Conservation (phyloP, 225 moss, liverwort and hornwort genomes). For the Neckera pumila region DNA sequence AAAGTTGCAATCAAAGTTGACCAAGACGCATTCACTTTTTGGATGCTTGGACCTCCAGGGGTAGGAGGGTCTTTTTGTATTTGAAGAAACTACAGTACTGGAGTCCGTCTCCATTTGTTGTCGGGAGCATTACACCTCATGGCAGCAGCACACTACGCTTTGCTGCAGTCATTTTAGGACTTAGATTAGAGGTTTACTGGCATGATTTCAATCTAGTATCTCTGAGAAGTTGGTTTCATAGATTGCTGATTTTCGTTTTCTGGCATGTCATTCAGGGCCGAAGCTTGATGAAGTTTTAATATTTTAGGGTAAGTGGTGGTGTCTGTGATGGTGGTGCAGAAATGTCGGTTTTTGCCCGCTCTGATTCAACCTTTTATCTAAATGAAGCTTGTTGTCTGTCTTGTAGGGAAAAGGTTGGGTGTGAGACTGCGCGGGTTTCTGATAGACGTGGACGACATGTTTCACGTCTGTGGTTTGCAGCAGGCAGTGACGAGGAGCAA, state of each 20-base stretch:
- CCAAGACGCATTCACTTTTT: too few relatives aligned
- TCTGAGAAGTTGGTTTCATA: background rate
- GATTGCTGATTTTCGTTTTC: background rate
- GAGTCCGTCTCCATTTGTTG: background rate
- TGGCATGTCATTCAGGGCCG: background rate
- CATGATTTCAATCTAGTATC: background rate
- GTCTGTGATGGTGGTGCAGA: background rate
- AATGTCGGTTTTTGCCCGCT: background rate
- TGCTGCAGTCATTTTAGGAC: background rate
- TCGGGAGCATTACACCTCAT: background rate
- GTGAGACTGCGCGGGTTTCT: background rate
- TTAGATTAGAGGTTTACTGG: background rate
- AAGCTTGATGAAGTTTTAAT: background rate
- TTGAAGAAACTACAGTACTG: background rate
- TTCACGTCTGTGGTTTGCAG: conserved; percentile 10
- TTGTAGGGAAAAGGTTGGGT: background rate
- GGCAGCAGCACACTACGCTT: background rate
- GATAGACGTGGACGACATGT: conserved; percentile 15
- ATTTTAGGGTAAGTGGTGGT: background rate
- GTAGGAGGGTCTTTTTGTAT: too few relatives aligned
- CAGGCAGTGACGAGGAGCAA: conserved; percentile 16
- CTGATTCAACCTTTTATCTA: background rate
- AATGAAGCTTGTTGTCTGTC: background rate
- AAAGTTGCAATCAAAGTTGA: too few relatives aligned
- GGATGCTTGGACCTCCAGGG: too few relatives aligned